Evolutionary conservation across 352 stramenopile species (phyloP).

Genomic region (Phytophthora pinifolia): DNA sequence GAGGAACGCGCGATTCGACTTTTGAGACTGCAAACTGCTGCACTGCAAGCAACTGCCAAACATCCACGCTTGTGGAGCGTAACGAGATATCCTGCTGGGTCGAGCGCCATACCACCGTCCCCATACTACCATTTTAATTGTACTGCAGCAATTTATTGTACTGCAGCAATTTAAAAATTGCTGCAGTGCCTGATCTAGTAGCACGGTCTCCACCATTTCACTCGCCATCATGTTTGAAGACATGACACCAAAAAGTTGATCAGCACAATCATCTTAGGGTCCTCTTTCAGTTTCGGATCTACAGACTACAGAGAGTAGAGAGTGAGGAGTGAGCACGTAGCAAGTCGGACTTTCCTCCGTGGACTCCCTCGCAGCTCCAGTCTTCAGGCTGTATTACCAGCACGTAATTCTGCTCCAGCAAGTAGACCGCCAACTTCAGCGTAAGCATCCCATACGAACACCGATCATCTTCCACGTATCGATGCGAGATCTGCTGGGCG

Average conservation of each 20-base stretch:
- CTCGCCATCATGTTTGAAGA: constrained; percentile 33
- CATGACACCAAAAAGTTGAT: constrained; percentile 41
- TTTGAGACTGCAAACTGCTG: too few relatives aligned
- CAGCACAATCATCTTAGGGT: constrained; percentile 31
- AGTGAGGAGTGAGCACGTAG: constrained; percentile 48
- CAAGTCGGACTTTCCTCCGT: constrained; percentile 28
- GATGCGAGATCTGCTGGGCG: constrained; percentile 48
- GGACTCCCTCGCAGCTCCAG: constrained; percentile 10
- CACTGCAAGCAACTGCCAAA: too few relatives aligned
- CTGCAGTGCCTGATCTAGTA: constrained; percentile 28
- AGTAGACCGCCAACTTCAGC: too few relatives aligned
- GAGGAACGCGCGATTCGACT: too few relatives aligned
- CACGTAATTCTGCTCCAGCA: constrained; percentile 62
- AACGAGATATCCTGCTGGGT: too few relatives aligned
- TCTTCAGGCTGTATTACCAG: constrained; percentile 44
- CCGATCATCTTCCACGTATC: constrained; percentile 48
- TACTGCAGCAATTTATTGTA: too few relatives aligned
- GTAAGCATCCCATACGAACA: constrained; percentile 60
- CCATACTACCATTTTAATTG: too few relatives aligned
- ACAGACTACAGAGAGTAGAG: too few relatives aligned
- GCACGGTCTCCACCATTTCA: constrained; percentile 48
- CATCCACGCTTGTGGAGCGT: too few relatives aligned
- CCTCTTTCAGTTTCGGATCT: constrained; percentile 26
- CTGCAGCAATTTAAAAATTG: too few relatives aligned
- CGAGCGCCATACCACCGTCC: too few relatives aligned